Conservation (phyloP, 352 stramenopile species). For the Phytophthora foliorum region DNA sequence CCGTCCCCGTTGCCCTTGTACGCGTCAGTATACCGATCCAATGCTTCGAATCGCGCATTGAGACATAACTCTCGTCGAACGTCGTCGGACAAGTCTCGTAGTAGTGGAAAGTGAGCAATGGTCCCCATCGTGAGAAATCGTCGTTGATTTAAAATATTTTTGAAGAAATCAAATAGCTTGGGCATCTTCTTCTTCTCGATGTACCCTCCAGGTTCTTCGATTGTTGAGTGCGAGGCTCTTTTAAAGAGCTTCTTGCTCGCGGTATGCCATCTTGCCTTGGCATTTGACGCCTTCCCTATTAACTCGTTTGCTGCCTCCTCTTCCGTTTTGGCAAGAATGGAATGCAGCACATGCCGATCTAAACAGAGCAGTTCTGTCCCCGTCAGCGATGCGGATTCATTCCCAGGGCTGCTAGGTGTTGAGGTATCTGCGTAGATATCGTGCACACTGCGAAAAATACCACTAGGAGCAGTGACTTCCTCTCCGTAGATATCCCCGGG, state of each 20-base stretch:
- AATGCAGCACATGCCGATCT: conserved; percentile 42
- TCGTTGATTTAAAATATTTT: conserved; percentile 76
- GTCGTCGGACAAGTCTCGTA: conserved; percentile 49
- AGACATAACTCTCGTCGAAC: conserved; percentile 55
- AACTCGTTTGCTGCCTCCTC: conserved; percentile 62
- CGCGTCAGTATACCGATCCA: conserved; percentile 57
- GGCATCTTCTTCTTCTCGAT: conserved; percentile 36
- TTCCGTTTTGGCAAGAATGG: conserved; percentile 55
- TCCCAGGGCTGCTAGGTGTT: neutral
- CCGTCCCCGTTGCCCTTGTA: conserved; percentile 50
- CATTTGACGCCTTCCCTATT: conserved; percentile 37
- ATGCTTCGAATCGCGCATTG: conserved; percentile 63
- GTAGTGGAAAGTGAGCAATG: conserved; percentile 58
- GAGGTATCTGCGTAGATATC: conserved; percentile 47
- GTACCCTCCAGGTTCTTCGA: conserved; percentile 14
- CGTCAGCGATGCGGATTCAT: neutral
- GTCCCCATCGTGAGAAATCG: conserved; percentile 67
- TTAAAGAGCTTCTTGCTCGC: conserved; percentile 50
- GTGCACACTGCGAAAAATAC: conserved; percentile 46
- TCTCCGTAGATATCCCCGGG: conserved; percentile 66
- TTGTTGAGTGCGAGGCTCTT: conserved; percentile 12
- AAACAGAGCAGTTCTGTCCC: conserved; percentile 52
- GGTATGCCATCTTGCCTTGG: conserved; percentile 61
- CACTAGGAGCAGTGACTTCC: conserved; percentile 48
- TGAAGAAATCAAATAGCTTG: conserved; percentile 72